phyloP scores from a whole-genome alignment of 768 basidiomycete species.

The Pleurotus pulmonarius region DNA sequence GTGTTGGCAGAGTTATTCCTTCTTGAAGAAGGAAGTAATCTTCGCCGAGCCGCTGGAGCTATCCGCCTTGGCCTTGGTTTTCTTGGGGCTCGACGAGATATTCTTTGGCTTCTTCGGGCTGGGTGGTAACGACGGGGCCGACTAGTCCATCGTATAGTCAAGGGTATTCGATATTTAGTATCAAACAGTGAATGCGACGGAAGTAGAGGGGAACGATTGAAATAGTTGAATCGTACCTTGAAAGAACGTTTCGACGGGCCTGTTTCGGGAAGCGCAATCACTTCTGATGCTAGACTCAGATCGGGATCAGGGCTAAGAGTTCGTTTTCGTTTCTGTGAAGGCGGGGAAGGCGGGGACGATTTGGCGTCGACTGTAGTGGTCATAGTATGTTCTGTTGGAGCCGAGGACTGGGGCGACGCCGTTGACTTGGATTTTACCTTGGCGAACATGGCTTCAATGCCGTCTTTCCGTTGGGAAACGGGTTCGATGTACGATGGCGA shows the following conservation, averaged over 20 bases:
- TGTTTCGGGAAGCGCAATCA: too few species aligned
- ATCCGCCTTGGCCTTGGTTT: conserved; percentile 45
- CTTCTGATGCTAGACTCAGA: too few species aligned
- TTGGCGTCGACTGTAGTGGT: neutral
- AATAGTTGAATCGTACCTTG: too few species aligned
- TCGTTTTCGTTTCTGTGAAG: neutral
- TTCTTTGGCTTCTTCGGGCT: neutral
- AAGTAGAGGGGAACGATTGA: too few species aligned
- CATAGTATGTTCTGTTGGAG: neutral
- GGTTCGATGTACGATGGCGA: conserved; percentile 82
- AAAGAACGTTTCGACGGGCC: too few species aligned
- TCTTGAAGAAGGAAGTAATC: conserved; percentile 1
- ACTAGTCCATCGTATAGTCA: too few species aligned
- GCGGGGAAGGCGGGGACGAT: neutral
- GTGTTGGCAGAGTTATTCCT: neutral
- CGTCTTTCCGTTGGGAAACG: conserved; percentile 73
- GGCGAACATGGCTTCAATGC: conserved; percentile 79
- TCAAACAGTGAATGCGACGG: too few species aligned
- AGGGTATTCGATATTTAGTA: too few species aligned
- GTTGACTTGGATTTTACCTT: conserved; percentile 39
- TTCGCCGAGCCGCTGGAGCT: neutral
- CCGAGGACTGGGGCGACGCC: neutral
- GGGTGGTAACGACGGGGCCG: too few species aligned
- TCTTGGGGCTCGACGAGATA: too few species aligned
- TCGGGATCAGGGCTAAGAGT: too few species aligned